Conservation (phyloP, 495 filamentous ascomycete genomes). For the Xylaria bambusicola region DNA sequence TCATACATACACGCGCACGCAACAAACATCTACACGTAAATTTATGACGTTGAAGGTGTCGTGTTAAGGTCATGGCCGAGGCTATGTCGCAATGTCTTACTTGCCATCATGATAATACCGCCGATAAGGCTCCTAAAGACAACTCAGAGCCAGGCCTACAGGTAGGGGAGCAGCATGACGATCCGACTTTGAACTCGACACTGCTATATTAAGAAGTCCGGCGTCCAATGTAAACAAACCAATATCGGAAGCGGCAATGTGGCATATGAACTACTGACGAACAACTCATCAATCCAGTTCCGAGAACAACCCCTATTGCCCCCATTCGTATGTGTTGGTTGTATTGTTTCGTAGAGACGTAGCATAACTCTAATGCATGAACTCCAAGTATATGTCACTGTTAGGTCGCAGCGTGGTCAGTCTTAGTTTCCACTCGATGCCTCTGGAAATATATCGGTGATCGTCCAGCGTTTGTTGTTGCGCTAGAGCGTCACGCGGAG, state of each 20-base stretch:
- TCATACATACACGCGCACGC: not conserved
- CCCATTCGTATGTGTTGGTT: not conserved
- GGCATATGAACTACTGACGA: not conserved
- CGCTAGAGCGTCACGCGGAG: not conserved
- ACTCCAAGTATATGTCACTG: not conserved
- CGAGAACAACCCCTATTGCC: not conserved
- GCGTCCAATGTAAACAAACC: conserved; percentile 5
- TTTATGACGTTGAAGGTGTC: not conserved
- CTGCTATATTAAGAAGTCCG: not conserved
- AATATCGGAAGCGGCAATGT: not conserved
- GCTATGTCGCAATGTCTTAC: not conserved
- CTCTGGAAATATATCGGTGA: too few species aligned
- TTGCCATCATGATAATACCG: not conserved
- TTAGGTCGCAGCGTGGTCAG: not conserved
- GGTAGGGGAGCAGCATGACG: not conserved
- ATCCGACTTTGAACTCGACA: not conserved
- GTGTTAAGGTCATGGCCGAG: not conserved
- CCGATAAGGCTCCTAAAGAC: not conserved
- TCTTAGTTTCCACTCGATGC: not conserved
- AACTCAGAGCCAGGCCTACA: not conserved
- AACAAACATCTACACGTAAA: not conserved
- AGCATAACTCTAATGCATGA: not conserved
- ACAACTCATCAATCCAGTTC: conserved; percentile 13
- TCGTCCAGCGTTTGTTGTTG: not conserved
- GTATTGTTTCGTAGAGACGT: conserved; percentile 6